These are phyloP conservation scores for Saturnispora gosingensis DNA, from an alignment of 805 yeast species.

Conservation along the genomic window DNA sequence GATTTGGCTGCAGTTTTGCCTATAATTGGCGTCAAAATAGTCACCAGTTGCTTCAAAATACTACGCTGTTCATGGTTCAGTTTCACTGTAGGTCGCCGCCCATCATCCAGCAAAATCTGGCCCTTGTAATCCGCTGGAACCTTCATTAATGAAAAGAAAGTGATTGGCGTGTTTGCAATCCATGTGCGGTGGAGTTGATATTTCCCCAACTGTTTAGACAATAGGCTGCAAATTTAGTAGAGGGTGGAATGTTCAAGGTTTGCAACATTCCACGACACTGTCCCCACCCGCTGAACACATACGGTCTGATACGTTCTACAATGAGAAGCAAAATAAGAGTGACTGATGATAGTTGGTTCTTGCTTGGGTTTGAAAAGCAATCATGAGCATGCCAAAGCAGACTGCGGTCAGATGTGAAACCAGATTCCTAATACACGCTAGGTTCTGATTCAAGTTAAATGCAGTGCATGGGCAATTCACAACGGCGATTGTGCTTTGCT, in stretches of 20 bases:
- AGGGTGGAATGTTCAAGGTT: neutral
- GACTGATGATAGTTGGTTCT: neutral
- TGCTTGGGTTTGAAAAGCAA: neutral
- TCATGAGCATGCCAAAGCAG: neutral
- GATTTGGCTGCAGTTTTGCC: slow-evolving; percentile 12
- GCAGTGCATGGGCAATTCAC: neutral
- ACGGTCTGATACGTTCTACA: neutral
- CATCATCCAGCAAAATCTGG: slow-evolving; percentile 19
- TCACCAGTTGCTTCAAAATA: slow-evolving; percentile 14
- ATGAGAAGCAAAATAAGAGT: neutral
- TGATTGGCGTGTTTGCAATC: neutral
- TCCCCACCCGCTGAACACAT: neutral
- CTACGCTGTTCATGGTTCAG: slow-evolving; percentile 20
- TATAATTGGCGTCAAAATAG: slow-evolving; percentile 1
- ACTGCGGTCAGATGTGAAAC: neutral
- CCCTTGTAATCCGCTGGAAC: slow-evolving; percentile 20
- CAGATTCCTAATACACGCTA: neutral
- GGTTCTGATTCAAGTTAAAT: no score
- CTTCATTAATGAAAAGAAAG: slow-evolving; percentile 14
- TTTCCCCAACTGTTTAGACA: neutral
- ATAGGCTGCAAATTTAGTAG: neutral
- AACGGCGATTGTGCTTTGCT: neutral
- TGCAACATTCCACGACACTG: neutral
- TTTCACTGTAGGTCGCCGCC: slow-evolving; percentile 18
- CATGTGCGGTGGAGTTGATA: slow-evolving; percentile 1